phyloP scores from a whole-genome alignment of 225 moss, liverwort and hornwort species.

The Polytrichum formosum region DNA sequence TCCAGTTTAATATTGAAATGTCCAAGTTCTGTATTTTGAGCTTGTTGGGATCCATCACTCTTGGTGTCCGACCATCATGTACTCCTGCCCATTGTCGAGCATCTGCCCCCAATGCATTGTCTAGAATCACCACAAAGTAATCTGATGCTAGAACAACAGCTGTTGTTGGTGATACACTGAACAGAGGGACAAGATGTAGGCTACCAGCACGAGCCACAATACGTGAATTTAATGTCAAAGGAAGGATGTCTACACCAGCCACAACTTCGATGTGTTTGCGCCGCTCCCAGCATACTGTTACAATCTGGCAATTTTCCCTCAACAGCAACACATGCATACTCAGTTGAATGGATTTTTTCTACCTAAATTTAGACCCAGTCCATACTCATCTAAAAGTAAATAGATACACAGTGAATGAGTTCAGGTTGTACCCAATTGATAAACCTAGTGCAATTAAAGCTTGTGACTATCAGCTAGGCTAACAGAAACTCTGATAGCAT shows the following conservation, averaged over 20 bases:
- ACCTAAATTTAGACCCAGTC: too few species aligned
- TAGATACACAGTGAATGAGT: too few species aligned
- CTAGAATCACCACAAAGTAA: slow-evolving; percentile 13
- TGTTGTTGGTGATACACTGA: neutral
- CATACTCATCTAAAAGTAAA: too few species aligned
- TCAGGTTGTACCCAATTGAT: too few species aligned
- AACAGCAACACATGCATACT: too few species aligned
- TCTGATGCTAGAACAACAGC: slow-evolving; percentile 7
- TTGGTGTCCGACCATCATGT: slow-evolving; percentile 15
- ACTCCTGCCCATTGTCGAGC: slow-evolving; percentile 15
- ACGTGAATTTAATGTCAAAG: slow-evolving; percentile 9
- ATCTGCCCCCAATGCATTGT: slow-evolving; percentile 10
- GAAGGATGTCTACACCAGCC: slow-evolving; percentile 16
- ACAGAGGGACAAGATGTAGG: slow-evolving; percentile 9
- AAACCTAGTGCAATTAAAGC: too few species aligned
- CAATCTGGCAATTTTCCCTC: slow-evolving; percentile 5
- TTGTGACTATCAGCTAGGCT: too few species aligned
- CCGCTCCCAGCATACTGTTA: slow-evolving; percentile 15
- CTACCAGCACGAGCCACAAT: slow-evolving; percentile 15
- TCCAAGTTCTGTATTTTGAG: slow-evolving; percentile 15
- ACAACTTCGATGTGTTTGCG: slow-evolving; percentile 11
- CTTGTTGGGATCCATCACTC: slow-evolving; percentile 12
- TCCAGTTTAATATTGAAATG: slow-evolving; percentile 14
- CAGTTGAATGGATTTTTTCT: too few species aligned
- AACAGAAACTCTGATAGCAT: too few species aligned